These are phyloP conservation scores for Albatrellus ellisii DNA, from an alignment of 768 basidiomycete genomes.

Conservation along the genomic window DNA sequence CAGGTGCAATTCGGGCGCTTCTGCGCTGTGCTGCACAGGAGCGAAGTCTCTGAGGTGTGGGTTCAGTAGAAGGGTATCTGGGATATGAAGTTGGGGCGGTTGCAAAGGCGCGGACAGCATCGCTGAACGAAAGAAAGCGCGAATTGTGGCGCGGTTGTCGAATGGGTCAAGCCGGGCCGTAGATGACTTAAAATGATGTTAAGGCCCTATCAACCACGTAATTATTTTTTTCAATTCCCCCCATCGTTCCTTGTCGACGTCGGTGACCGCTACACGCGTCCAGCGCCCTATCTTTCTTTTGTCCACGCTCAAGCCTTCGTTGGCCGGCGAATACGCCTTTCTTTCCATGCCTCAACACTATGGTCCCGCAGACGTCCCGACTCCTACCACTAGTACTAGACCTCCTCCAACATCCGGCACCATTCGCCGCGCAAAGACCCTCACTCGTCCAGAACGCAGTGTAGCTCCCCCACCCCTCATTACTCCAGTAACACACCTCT, in stretches of 20 bases:
- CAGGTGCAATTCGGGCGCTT: no score
- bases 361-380: slow-evolving; percentile 10
- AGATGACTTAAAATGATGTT: no score
- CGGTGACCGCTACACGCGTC: neutral
- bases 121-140: no score
- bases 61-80: no score
- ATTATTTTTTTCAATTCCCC: no score
- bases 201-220: no score
- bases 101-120: no score
- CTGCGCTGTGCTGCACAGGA: no score
- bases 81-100: no score
- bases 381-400: slow-evolving; percentile 12
- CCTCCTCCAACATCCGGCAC: slow-evolving; percentile 33
- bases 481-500: slow-evolving; percentile 50
- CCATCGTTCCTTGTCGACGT: neutral
- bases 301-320: slow-evolving; percentile 7
- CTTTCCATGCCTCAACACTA: slow-evolving; percentile 10
- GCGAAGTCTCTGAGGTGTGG: no score
- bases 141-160: no score
- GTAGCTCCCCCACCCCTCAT: slow-evolving; percentile 93
- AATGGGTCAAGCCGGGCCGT: no score
- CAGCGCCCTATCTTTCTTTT: slow-evolving; percentile 2
- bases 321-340: slow-evolving; percentile 8
- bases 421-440: slow-evolving; percentile 84
- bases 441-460: slow-evolving; percentile 90